These are phyloP conservation scores for Stropharia rugosoannulata DNA, from an alignment of 768 basidiomycete species.

Conservation along the genomic window DNA sequence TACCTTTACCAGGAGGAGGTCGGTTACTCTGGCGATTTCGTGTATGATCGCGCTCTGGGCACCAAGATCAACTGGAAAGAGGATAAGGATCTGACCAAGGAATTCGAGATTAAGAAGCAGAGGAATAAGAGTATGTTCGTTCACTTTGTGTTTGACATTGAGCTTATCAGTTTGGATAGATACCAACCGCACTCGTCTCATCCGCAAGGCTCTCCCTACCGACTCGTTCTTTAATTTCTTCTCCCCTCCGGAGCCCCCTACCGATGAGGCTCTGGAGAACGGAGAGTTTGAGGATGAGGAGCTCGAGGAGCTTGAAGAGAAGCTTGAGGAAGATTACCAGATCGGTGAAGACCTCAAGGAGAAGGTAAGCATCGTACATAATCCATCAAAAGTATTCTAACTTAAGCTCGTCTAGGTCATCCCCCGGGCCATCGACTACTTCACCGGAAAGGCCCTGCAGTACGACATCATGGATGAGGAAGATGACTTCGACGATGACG, in stretches of 20 bases:
- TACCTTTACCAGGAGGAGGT: slow-evolving; percentile 92
- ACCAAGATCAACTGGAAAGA: slow-evolving; percentile 96
- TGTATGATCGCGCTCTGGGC: slow-evolving; percentile 95
- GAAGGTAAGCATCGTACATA: slow-evolving; percentile 52
- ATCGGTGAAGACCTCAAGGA: slow-evolving; percentile 98
- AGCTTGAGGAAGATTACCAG: slow-evolving; percentile 96
- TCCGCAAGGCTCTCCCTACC: slow-evolving; percentile 84
- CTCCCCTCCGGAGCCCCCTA: slow-evolving; percentile 72
- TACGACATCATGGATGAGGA: slow-evolving; percentile 67
- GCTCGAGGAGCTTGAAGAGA: slow-evolving; percentile 88
- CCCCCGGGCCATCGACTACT: slow-evolving; percentile 94
- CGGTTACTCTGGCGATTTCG: slow-evolving; percentile 95
- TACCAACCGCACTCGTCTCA: slow-evolving; percentile 80
- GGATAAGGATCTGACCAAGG: slow-evolving; percentile 96
- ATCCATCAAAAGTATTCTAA: neutral
- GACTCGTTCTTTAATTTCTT: slow-evolving; percentile 99
- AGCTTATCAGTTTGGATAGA: slow-evolving; percentile 37
- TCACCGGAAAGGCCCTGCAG: slow-evolving; percentile 94
- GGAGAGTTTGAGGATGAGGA: slow-evolving; percentile 82
- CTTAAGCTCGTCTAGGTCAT: slow-evolving; percentile 59
- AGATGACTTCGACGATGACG: slow-evolving; percentile 61
- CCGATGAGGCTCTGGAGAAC: slow-evolving; percentile 63
- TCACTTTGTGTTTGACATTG: slow-evolving; percentile 2
- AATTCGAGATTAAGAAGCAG: slow-evolving; percentile 99
- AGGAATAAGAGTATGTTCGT: slow-evolving; percentile 86